A percentile compares a stretch with the other conserved stretches of the same genome.
phyloP scores from a whole-genome alignment of 345 rosid species.

The Arabidopsis thaliana region DNA sequence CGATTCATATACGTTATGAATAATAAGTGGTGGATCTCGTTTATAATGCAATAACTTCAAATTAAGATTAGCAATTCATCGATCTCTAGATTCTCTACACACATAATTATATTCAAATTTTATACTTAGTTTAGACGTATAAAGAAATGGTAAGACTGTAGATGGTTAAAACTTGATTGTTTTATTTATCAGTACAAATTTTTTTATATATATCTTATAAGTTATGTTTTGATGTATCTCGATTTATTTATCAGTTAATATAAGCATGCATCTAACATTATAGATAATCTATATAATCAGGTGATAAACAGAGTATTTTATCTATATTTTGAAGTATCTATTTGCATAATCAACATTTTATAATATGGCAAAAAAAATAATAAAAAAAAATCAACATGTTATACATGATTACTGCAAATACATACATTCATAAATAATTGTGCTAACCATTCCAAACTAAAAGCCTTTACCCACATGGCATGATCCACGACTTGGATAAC shows the following conservation, averaged over 20 bases:
- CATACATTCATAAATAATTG: neutral
- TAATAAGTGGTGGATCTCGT: slow-evolving; percentile 5
- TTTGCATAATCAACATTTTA: neutral
- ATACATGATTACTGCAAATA: too few species aligned
- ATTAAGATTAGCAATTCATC: neutral
- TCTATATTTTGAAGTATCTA: slow-evolving; percentile 3
- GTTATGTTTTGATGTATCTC: too few species aligned
- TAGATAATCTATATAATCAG: neutral
- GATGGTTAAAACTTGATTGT: neutral
- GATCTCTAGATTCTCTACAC: neutral
- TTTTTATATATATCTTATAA: too few species aligned
- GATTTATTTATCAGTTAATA: neutral
- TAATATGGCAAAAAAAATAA: too few species aligned
- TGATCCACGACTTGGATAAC: slow-evolving; percentile 38
- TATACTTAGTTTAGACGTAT: slow-evolving; percentile 2
- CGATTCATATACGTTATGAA: slow-evolving; percentile 33
- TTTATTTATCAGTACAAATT: too few species aligned
- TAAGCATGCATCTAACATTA: neutral
- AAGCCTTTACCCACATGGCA: slow-evolving; percentile 28
- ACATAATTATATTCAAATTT: neutral
- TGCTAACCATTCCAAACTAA: slow-evolving; percentile 19
- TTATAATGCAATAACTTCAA: neutral
- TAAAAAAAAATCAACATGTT: neutral
- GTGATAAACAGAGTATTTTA: neutral
- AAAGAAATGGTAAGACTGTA: slow-evolving; percentile 7